Evolutionary conservation across 148 eudicot genomes (phyloP).

Genomic region (Camellia japonica): DNA sequence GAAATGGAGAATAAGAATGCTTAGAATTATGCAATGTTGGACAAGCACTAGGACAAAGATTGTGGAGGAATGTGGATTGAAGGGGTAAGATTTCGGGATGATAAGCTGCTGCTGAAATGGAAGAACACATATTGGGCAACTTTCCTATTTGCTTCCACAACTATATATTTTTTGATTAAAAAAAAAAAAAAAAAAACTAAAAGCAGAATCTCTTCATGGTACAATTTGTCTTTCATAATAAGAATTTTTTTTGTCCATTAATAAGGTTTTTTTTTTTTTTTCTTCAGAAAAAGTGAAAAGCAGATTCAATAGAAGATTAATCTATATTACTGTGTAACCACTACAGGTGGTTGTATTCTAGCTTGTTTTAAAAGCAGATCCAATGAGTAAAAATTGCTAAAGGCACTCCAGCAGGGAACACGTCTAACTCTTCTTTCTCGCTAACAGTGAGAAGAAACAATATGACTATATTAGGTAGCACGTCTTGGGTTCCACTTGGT

Average conservation of each 20-base stretch:
- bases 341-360: not conserved
- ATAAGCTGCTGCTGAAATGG: not conserved
- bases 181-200: too few species aligned
- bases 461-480: not conserved
- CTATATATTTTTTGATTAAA: too few species aligned
- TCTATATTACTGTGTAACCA: not conserved
- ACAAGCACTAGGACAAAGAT: not conserved
- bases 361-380: not conserved
- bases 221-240: too few species aligned
- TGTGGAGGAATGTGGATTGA: not conserved
- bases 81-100: not conserved
- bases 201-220: too few species aligned
- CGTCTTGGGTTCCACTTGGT: not conserved
- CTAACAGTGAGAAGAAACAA: not conserved
- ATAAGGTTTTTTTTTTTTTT: too few species aligned
- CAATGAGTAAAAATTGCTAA: not conserved
- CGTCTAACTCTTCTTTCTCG: not conserved
- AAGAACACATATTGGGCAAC: not conserved
- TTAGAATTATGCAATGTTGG: constrained; percentile 2
- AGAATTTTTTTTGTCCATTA: too few species aligned
- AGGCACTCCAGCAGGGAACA: not conserved
- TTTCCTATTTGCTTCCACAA: too few species aligned
- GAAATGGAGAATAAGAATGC: not conserved
- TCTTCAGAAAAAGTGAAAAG: not conserved
- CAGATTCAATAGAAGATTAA: too few species aligned